Base-by-base conservation (phyloP, 768 basidiomycete species). In the Candolleomyces eurysporus region DNA sequence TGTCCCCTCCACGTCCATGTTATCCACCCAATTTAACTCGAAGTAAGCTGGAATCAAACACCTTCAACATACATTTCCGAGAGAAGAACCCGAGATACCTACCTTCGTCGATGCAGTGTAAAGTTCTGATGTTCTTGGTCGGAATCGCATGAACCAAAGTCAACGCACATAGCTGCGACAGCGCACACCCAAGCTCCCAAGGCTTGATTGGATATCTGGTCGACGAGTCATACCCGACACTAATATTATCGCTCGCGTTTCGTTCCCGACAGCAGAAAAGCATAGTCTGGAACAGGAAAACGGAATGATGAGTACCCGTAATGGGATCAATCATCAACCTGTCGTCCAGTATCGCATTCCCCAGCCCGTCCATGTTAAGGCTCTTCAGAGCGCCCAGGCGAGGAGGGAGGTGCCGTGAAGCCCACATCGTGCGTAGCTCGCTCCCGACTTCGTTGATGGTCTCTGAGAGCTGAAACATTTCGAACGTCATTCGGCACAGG, bases 131-230 rank as follows among this genome's bases (percentile, higher is more conserved):
- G 5, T 58, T 63, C 21, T 61, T 56, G 2, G 71, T 71, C 7
- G 74, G 72, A 22, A 78, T 73, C 8, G 72, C 72, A 61, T 72
- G 64, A 2, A 72, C 66, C 8, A 78, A 60, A 48, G 71, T 66
- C 39, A 78, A 58, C 2, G 69, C 68, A 22, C 66, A 67, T 13
- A 51, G 65, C 51, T 68, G 64, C 46, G 68, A 64, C 26, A 78
- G 65, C 0, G 75, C 77, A 8, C 74, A 72, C 1, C 79, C 79
- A 9, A 77, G 58, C 62, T 77, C 75, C 78, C 78, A 80, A 2
- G 75, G 61, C 11, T 65, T 60, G 4, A 77, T 68, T 0, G 78
- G 77, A 62, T 78, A 77, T 43, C 61, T 36, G 5, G 63, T 62
- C 43, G 61, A 51, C 26, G 26, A 26, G 26, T 26, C 26, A 26